Evolutionary conservation across 1,139 yeast species (phyloP).

Genomic region (Pneumocystis wakefieldiae): DNA sequence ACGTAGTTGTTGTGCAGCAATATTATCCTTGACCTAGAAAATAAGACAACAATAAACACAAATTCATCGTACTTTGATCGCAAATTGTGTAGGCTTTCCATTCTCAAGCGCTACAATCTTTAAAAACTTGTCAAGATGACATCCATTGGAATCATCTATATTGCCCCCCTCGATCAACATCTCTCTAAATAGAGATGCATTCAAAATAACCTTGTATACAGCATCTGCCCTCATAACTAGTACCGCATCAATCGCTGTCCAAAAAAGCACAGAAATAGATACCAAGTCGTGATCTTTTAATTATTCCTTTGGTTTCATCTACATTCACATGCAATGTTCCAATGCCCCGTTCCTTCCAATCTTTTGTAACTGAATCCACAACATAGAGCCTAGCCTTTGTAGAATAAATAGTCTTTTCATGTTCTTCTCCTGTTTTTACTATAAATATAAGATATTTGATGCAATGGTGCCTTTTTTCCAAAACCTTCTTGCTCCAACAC

Average conservation of each 20-base stretch:
- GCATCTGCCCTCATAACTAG: slow-evolving; percentile 82
- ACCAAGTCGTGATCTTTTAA: slow-evolving; percentile 15
- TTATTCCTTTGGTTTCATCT: slow-evolving; percentile 18
- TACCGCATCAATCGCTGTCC: slow-evolving; percentile 31
- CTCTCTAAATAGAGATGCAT: slow-evolving; percentile 60
- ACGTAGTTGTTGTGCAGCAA: background rate
- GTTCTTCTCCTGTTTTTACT: slow-evolving; percentile 79
- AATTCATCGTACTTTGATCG: slow-evolving; percentile 27
- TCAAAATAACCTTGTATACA: slow-evolving; percentile 64
- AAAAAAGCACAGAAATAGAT: slow-evolving; percentile 13
- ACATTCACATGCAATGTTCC: slow-evolving; percentile 75
- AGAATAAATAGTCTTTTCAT: slow-evolving; percentile 53
- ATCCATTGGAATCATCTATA: slow-evolving; percentile 1
- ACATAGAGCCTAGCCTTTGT: slow-evolving; percentile 71
- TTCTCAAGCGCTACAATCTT: slow-evolving; percentile 48
- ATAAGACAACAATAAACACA: background rate
- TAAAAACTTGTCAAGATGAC: slow-evolving; percentile 52
- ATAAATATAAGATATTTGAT: slow-evolving; percentile 27
- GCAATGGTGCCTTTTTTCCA: slow-evolving; percentile 37
- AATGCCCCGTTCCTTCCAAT: slow-evolving; percentile 94
- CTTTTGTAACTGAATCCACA: slow-evolving; percentile 44
- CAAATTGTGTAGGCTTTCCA: slow-evolving; percentile 64
- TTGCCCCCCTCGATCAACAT: slow-evolving; percentile 39
- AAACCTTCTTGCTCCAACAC: slow-evolving; percentile 23
- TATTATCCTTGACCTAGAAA: background rate